These are phyloP conservation scores for Pezicula neosporulosa DNA, from an alignment of 2,329 filamentous ascomycete genomes.

Conservation along the genomic window DNA sequence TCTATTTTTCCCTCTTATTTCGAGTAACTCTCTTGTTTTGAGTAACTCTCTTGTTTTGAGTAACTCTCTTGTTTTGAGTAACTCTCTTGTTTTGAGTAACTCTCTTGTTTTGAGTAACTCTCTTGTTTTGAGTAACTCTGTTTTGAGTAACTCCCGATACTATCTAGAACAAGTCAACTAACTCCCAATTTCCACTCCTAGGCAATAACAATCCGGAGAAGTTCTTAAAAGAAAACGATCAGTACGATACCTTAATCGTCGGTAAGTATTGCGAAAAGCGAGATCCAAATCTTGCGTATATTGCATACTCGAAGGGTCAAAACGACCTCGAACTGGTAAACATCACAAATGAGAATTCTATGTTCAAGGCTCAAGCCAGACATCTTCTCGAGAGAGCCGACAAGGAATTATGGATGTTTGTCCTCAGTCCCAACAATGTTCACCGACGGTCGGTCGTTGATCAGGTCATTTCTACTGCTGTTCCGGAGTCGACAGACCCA, in stretches of 20 bases:
- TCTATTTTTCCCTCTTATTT: too few relatives aligned
- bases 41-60: too few relatives aligned
- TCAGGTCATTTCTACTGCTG: constrained; percentile 92
- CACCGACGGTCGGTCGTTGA: constrained; percentile 92
- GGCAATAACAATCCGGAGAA: constrained; percentile 93
- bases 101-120: too few relatives aligned
- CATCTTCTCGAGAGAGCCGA: constrained; percentile 92
- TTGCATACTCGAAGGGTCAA: constrained; percentile 93
- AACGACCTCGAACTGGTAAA: constrained; percentile 96
- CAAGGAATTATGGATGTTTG: constrained; percentile 88
- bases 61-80: too few relatives aligned
- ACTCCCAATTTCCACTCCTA: too few relatives aligned
- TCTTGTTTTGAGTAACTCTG: too few relatives aligned
- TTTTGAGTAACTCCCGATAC: too few relatives aligned
- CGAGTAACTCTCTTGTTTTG: too few relatives aligned
- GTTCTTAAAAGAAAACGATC: constrained; percentile 95
- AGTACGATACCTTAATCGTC: constrained; percentile 87
- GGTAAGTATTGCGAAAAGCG: constrained; percentile 99
- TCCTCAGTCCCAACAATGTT: constrained; percentile 92
- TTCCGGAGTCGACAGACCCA: constrained; percentile 88
- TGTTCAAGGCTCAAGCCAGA: constrained; percentile 97
- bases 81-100: too few relatives aligned
- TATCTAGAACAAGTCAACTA: too few relatives aligned
- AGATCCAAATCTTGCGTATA: constrained; percentile 88
- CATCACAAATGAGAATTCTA: constrained; percentile 99